Evolutionary conservation across 768 basidiomycete genomes (phyloP).

Genomic region (Lyophyllum semitale): DNA sequence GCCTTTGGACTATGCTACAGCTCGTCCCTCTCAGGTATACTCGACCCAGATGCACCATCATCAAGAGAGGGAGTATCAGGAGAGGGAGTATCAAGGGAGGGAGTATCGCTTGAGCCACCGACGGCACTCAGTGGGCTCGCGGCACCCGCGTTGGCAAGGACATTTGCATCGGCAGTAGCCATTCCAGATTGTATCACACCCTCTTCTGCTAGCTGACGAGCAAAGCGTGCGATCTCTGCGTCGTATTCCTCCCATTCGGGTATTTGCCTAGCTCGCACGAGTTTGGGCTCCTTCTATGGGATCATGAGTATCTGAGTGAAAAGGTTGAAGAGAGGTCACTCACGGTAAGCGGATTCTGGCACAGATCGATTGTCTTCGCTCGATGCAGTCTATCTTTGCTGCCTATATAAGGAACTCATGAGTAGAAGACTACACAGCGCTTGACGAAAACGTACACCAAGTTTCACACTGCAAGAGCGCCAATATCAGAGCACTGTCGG

Average conservation of each 20-base stretch:
- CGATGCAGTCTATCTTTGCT: conserved; percentile 81
- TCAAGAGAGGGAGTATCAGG: background rate
- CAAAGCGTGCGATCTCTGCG: conserved; percentile 83
- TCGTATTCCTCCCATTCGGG: conserved; percentile 99
- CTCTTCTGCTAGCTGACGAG: conserved; percentile 66
- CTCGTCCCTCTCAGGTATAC: conserved; percentile 8
- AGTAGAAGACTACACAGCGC: background rate
- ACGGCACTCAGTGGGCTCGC: background rate
- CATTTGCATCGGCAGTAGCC: conserved; percentile 68
- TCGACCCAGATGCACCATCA: background rate
- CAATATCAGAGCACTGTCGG: background rate
- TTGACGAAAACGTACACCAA: conserved; percentile 71
- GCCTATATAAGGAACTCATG: conserved; percentile 38
- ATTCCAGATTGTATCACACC: conserved; percentile 71
- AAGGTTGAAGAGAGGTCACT: conserved; percentile 7
- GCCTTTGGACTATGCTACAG: background rate
- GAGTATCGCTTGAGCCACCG: background rate
- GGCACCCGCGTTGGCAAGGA: conserved; percentile 52
- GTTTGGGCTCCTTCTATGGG: conserved; percentile 92
- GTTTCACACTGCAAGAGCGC: conserved; percentile 78
- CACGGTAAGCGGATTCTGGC: conserved; percentile 96
- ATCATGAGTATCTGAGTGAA: background rate
- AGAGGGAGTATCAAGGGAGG: background rate
- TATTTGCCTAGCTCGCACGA: conserved; percentile 89
- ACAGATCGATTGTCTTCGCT: conserved; percentile 92